Base-by-base conservation (phyloP, 345 rosid genomes). In the Gossypium sturtianum region DNA sequence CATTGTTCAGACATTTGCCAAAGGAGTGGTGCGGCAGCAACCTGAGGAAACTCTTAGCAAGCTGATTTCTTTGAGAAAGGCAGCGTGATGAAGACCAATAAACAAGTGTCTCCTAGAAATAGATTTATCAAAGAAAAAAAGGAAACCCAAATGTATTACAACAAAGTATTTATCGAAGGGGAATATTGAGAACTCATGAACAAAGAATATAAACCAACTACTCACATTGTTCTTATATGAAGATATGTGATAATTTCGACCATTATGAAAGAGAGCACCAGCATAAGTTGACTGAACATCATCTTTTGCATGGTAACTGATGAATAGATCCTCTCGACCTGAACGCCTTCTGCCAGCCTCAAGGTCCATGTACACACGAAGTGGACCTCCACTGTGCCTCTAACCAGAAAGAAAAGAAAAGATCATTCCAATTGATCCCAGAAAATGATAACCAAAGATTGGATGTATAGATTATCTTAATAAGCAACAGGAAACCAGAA, bases 71-170 rank as follows among this genome's bases (percentile, higher is more conserved):
- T 78, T 76, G 83, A 74, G 92, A 20, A 72, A 92, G 95, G 71
- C 95, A 94, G 23, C 97, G 93, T 2, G 98, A 94, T 25, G 98
- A 94, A 62, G 98, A 92, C 97, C 98, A 94, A 75, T 91, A 94
- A 63, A 92, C 84, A 13, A 94, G 81, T 67, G 87, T 79, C 80
- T 92, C 95, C 97, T 88, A 66, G 54, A 65, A 65, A 3, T 43
- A 38, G 54, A 52, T 65, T 65, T 15, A 53, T 22, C 93, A 93
- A 70, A 41, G 74, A 9, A 25, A 20, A 43, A 71, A 34, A 11
- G 49, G 49, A 4, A 29, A 23, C 67, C 23, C 23, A 45, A 27
- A 64, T 41, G 29, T 48, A 62, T 79, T 7, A 74, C 70, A 47
- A 44, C 48, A 34, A 75, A 19, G 22, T 12, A 62, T 23, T 72